Evolutionary conservation across 306 rosid species (phyloP), one percentile per base, ranked within the genome.

Genomic region (Citrullus colocynthis): DNA sequence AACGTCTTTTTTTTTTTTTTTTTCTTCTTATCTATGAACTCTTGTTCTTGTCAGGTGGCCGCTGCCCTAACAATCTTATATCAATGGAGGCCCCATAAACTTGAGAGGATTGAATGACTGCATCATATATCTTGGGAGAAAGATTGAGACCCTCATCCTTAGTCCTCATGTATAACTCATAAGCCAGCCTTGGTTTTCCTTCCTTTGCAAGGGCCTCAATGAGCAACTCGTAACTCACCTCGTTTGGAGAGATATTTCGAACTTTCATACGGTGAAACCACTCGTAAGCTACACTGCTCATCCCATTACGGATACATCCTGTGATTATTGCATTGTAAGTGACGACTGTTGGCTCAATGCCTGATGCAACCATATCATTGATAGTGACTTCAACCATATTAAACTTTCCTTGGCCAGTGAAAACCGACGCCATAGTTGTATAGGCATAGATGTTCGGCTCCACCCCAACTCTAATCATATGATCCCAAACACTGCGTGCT

Each of bases 201-300:
- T 92, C 98, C 66, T 89, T 88, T 12, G 97, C 89, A 62, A 96
- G 93, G 73, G 92, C 98, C 83, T 87, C 96, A 44, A 96, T 91
- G 86, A 96, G 81, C 91, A 92, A 87, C 80, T 88, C 98, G 24
- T 91, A 92, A 51, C 89, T 89, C 34, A 88, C 89, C 83, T 89
- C 90, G 51, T 92, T 83, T 5, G 96, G 97, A 61, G 89, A n/a
- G 65, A 91, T 85, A 70, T 82, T 87, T 81, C 86, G 85, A 86
- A 83, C 92, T 83, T 88, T 88, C 96, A 96, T 87, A 39, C 89
- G 83, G 79, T 91, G 90, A 89, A 96, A 96, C 98, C 99, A 96
- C 84, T 89, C 98, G 49, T 89, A 96, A 36, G 99, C 98, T 41
- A 83, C 90, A 78, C 84, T 84, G 81, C 90, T 88, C 86, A 78